Evolutionary conservation across 139 green algal genomes (phyloP), one percentile per base, ranked within the genome.

Genomic region (Chlorella sp.): DNA sequence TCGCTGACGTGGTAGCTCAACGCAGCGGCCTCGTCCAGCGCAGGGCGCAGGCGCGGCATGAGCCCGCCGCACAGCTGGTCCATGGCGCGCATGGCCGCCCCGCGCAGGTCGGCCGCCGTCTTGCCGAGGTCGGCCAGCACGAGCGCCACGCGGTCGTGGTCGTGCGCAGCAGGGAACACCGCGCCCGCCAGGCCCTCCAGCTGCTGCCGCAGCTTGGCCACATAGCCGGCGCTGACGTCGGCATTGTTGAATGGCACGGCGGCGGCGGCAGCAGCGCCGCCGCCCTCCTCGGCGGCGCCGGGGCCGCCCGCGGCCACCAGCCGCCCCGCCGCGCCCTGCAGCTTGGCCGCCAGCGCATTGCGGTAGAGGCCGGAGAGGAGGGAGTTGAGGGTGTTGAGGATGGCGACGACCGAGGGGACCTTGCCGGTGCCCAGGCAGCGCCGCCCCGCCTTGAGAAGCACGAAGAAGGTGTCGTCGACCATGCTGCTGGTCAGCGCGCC

Each of bases 391-490:
- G 84, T 77, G 60, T 82, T 86, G 42, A 82, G 62, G 41, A 86
- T 77, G 35, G 88, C 82, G 27, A 83, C 84, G 25, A 85, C 70
- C 45, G 77, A 88, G 46, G 88, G 88, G 41, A 86, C 80, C 50
- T 67, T 87, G 70, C 74, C 80, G 0, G 88, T 94, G 38, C 88
- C 81, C 29, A 97, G 79, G 3, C 90, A 91, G 5, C 94, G 84
- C 35, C 77, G 79, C 19, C 81, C 86, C 55, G 87, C 93, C 82
- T 95, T 97, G 40, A 92, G 83, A 48, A 98, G 86, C 42, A 98
- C 93, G 89, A 94, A 98, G 79, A 98, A 98, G 0, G 91, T 86
- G 65, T 98, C 95, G 76, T 98, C 95, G 71, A 98, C 95, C 86
- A 98, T 91, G 62, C 76, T 91, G 56, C 74, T 91, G 51, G 92